Evolutionary conservation across 2,329 filamentous ascomycete species (phyloP).

Genomic region (Drechslerella dactyloides): DNA sequence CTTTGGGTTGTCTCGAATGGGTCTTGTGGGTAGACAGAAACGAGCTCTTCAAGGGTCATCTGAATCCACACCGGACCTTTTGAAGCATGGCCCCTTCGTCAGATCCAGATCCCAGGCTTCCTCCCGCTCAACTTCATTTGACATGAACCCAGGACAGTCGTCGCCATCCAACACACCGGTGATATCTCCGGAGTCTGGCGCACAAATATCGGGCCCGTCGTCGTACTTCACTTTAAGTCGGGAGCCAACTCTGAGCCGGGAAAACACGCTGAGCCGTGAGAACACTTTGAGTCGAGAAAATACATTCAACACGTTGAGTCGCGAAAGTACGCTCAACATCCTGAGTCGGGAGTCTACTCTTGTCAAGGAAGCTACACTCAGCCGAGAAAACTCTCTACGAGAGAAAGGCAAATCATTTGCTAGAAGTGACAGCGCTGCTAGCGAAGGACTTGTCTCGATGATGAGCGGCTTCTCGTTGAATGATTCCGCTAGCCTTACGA

Average conservation of each 20-base stretch:
- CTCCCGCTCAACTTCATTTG: slow-evolving; percentile 90
- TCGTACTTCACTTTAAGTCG: slow-evolving; percentile 87
- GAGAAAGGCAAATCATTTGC: slow-evolving; percentile 68
- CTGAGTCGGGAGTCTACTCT: slow-evolving; percentile 60
- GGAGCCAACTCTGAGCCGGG: slow-evolving; percentile 65
- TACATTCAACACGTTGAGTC: slow-evolving; percentile 61
- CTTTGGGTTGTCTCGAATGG: slow-evolving; percentile 96
- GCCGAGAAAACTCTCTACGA: slow-evolving; percentile 47
- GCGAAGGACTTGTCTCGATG: slow-evolving; percentile 82
- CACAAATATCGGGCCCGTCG: slow-evolving; percentile 74
- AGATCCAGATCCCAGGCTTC: slow-evolving; percentile 84
- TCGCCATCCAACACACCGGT: slow-evolving; percentile 86
- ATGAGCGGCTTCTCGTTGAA: slow-evolving; percentile 78
- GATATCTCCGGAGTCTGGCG: slow-evolving; percentile 77
- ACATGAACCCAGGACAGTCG: slow-evolving; percentile 73
- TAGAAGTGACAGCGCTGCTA: slow-evolving; percentile 89
- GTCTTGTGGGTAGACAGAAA: slow-evolving; percentile 93
- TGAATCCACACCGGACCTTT: slow-evolving; percentile 87
- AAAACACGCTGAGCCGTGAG: slow-evolving; percentile 62
- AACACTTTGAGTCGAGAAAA: slow-evolving; percentile 66
- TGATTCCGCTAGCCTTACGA: slow-evolving; percentile 61
- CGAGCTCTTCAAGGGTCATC: slow-evolving; percentile 78
- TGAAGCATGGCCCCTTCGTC: slow-evolving; percentile 90
- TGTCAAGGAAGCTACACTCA: slow-evolving; percentile 64
- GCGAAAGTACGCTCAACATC: slow-evolving; percentile 68